Percentiles rank a stretch among this genome's conserved stretches.
Conservation (phyloP, 495 filamentous ascomycete genomes). For the Trypethelium eluteriae region DNA sequence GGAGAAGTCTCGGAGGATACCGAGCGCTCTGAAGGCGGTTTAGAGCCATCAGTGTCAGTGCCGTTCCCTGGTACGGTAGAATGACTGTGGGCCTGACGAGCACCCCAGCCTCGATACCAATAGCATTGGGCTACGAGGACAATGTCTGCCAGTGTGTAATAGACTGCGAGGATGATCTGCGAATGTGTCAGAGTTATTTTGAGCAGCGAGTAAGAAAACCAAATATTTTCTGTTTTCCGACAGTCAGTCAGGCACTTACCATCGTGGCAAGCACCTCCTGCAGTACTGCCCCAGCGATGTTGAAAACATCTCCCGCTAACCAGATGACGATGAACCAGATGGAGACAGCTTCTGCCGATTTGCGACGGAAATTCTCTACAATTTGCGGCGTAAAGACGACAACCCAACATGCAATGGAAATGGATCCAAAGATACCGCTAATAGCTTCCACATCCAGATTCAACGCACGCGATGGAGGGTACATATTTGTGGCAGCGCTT, state of each 20-base stretch:
- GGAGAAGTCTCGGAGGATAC: background rate
- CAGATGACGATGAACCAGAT: conserved; percentile 85
- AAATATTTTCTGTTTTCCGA: background rate
- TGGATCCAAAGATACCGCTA: conserved; percentile 84
- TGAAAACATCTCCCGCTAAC: conserved; percentile 92
- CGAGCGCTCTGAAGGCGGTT: background rate
- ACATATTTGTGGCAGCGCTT: conserved; percentile 44
- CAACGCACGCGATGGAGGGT: conserved; percentile 56
- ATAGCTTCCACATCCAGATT: conserved; percentile 77
- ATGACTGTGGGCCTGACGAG: background rate
- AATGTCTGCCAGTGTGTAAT: conserved; percentile 90
- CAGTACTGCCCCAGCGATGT: conserved; percentile 84
- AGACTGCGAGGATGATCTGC: conserved; percentile 77
- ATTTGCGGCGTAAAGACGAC: conserved; percentile 97
- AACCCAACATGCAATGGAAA: conserved; percentile 95
- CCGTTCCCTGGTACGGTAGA: background rate
- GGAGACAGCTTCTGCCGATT: conserved; percentile 81
- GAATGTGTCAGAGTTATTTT: background rate
- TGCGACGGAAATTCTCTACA: conserved; percentile 82
- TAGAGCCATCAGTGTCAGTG: background rate
- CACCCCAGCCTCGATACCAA: conserved; percentile 68
- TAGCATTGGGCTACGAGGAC: conserved; percentile 83
- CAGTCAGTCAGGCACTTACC: conserved; percentile 33
- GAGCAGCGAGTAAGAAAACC: background rate
- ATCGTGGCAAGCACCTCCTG: conserved; percentile 94